Conservation (phyloP, 148 eudicot genomes). For the Drosera capensis region DNA sequence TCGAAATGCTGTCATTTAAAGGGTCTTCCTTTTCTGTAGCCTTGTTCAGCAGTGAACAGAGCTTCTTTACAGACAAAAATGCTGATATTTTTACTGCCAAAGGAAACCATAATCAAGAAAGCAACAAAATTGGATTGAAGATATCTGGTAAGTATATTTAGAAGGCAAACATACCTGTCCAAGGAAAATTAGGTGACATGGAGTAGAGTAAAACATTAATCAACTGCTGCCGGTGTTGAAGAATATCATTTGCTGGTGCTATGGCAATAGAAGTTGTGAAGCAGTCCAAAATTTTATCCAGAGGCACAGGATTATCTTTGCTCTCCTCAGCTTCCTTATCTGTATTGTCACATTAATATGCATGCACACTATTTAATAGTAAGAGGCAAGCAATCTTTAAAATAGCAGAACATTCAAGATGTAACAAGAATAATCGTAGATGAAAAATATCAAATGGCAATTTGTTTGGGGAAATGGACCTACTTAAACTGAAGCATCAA, state of each 20-base stretch:
- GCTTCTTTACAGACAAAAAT: slow-evolving; percentile 51
- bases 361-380: no score
- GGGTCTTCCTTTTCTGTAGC: slow-evolving; percentile 17
- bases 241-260: slow-evolving; percentile 36
- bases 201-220: slow-evolving; percentile 30
- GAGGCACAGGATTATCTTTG: slow-evolving; percentile 33
- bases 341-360: background rate
- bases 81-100: slow-evolving; percentile 72
- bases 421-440: no score
- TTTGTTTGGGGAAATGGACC: no score
- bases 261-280: slow-evolving; percentile 46
- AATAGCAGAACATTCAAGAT: background rate
- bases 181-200: slow-evolving; percentile 51
- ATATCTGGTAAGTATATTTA: no score
- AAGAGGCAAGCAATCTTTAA: no score
- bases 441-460: no score
- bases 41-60: slow-evolving; percentile 47
- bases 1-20: slow-evolving; percentile 14
- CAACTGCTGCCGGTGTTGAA: slow-evolving; percentile 46
- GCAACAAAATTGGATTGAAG: no score
- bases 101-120: slow-evolving; percentile 5
- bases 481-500: no score
- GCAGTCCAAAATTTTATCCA: slow-evolving; percentile 59
- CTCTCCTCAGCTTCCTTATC: slow-evolving; percentile 43
- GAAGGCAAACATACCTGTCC: slow-evolving; percentile 46